Base-by-base conservation (phyloP, 495 filamentous ascomycete species). In the Trichoderma orchidacearum region DNA sequence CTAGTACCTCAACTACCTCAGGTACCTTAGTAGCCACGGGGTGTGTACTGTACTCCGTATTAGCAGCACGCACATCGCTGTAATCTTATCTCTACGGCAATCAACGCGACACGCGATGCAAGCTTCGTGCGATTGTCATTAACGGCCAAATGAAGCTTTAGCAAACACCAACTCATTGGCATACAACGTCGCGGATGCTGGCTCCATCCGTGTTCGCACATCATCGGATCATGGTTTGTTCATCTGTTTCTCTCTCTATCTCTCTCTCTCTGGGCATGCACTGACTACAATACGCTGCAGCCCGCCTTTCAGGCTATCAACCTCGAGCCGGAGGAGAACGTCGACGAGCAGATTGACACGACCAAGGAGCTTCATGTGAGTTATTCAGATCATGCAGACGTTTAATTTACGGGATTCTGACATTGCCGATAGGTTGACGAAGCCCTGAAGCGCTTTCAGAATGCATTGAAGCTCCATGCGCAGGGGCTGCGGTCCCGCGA, bases 391-490 rank as follows among this genome's bases (percentile, higher is more conserved):
- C 25, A 30, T 18, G 13, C 7, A 23, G 3, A 7, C 35, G n/a
- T 25, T 8, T 30, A 13, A 18, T 53, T 5, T 4, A 30, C 11
- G 15, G n/a, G 4, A 18, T 31, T 9, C 35, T 54, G 8, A 54
- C 12, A 23, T 11, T 29, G 29, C 38, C 29, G 29, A 25, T 25
- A 92, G 77, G 92, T 97, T 65, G 93, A 99, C 67, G 93, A 99
- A 69, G 90, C 93, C 28, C 72, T 99, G 58, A 97, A 96, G 72
- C 82, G 92, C 28, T 99, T 97, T 67, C 90, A 96, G 66, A 85
- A 76, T 56, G 93, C 93, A 23, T 73, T 99, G 28, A 96, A 92
- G 67, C 81, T 90, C 59, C 94, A 99, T 63, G 85, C 90, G 4
- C 88, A 93, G 70, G 90, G 93, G 3, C 84, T 89, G 5, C 68